Base-by-base conservation (phyloP, 2,329 filamentous ascomycete species). In the Fusarium azukiicola region DNA sequence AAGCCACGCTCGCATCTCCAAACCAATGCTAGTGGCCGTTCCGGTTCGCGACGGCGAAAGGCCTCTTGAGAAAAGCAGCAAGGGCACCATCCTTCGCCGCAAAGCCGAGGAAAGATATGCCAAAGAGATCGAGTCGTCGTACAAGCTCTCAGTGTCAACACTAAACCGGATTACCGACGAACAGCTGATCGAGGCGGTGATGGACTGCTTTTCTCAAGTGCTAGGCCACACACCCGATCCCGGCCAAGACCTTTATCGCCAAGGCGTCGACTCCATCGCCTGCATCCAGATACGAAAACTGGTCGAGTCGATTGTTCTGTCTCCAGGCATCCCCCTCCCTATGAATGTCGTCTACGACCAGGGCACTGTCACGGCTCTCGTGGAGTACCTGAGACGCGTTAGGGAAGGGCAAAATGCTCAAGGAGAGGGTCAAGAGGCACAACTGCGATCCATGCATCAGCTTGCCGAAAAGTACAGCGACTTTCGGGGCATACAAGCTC, bases 261-360 rank as follows among this genome's bases (percentile, higher is more conserved):
- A 90, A 76, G 93, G 93, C 0, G 89, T 95, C 0, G 93, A 95
- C 81, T 95, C 94, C 0, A 90, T 93, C 4, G 89, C 90, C 1
- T 91, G 90, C 69, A 90, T 93, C 74, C 91, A 91, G 71, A 89
- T 94, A 27, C 85, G 91, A 21, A 86, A 83, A 56, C 58, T 85
- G 6, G 79, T 88, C 4, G 80, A 85, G 42, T 76, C 81, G 2
- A 64, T 32, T 0, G 84, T 84, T 32, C 68, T 87, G 0, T 72
- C 76, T 0, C 36, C 54, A 1, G 69, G 72, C 2, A 46, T 23
- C 1, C 38, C 64, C 0, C 81, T 94, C 3, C 92, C 93, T 1
- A 86, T 91, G 74, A 94, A 92, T 73, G 83, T 94, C 2, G 89
- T 95, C 0, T 94, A 94, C 77, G 92, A 95, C 74, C 90, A 90